Conservation (phyloP, 2,329 filamentous ascomycete genomes). For the Ramularia endophylla region DNA sequence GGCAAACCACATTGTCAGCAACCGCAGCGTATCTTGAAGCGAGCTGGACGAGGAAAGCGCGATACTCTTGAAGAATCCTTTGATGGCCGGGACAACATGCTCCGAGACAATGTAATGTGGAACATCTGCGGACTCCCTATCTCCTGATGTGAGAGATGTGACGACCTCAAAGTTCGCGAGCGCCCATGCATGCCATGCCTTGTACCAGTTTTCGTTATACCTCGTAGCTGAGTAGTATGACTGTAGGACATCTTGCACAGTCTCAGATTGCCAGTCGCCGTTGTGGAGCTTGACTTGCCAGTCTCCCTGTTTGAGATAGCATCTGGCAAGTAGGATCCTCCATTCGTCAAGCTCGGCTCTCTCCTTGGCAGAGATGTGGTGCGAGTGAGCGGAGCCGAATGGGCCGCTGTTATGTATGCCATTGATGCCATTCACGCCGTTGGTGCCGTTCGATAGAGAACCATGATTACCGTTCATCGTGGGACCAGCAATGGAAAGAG, state of each 20-base stretch:
- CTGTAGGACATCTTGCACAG: constrained; percentile 81
- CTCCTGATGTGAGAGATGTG: constrained; percentile 66
- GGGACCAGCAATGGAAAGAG: constrained; percentile 29
- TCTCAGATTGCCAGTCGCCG: constrained; percentile 81
- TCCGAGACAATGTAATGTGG: constrained; percentile 68
- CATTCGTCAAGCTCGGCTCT: constrained; percentile 49
- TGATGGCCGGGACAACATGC: constrained; percentile 89
- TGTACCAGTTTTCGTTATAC: constrained; percentile 95
- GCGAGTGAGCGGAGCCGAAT: constrained; percentile 23
- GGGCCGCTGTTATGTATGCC: constrained; percentile 34
- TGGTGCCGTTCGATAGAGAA: constrained; percentile 20
- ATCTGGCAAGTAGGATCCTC: constrained; percentile 77
- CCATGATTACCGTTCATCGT: constrained; percentile 37
- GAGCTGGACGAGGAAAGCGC: constrained; percentile 86
- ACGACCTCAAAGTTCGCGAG: constrained; percentile 98
- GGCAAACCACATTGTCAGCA: constrained; percentile 94
- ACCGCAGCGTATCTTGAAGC: constrained; percentile 84
- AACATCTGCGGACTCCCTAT: constrained; percentile 51
- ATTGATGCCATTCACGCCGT: constrained; percentile 35
- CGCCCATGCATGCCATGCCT: constrained; percentile 99
- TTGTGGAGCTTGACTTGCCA: constrained; percentile 85
- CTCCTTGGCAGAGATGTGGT: constrained; percentile 32
- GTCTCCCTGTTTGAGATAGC: constrained; percentile 91
- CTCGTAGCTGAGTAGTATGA: constrained; percentile 89
- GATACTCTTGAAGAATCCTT: constrained; percentile 97